These are phyloP conservation scores for Heliocybe sulcata DNA, from an alignment of 1,284 basidiomycete genomes.

Conservation along the genomic window DNA sequence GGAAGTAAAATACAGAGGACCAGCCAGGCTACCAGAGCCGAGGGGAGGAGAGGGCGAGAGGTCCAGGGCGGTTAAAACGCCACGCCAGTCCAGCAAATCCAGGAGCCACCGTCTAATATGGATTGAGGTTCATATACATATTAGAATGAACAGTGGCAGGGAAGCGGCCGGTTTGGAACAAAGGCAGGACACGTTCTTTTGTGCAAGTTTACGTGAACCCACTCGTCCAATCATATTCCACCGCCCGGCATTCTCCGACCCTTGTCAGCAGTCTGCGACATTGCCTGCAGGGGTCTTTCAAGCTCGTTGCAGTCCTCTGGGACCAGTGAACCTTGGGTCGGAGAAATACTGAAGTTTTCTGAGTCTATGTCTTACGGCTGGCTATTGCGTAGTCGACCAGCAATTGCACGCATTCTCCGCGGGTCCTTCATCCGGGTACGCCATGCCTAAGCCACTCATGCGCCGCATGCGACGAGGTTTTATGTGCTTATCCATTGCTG, in stretches of 20 bases:
- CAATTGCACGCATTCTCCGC: neutral
- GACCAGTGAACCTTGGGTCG: no score
- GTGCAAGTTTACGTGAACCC: neutral
- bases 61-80: neutral
- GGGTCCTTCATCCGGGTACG: neutral
- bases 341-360: no score
- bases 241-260: neutral
- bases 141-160: no score
- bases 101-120: no score
- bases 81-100: no score
- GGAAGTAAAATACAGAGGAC: neutral
- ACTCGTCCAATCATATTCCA: neutral
- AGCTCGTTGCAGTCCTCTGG: no score
- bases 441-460: neutral
- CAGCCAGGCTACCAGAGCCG: slow-evolving; percentile 1
- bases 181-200: neutral
- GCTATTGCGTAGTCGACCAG: no score
- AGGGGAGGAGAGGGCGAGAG: neutral
- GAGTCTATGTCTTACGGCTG: no score
- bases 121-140: neutral
- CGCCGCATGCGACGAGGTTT: slow-evolving; percentile 20
- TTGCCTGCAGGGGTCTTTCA: no score
- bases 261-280: no score
- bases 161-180: no score
- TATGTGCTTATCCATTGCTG: slow-evolving; percentile 46